These are phyloP conservation scores for Sordariomycetes sp. DNA, from an alignment of 2,329 filamentous ascomycete species.

Conservation along the genomic window DNA sequence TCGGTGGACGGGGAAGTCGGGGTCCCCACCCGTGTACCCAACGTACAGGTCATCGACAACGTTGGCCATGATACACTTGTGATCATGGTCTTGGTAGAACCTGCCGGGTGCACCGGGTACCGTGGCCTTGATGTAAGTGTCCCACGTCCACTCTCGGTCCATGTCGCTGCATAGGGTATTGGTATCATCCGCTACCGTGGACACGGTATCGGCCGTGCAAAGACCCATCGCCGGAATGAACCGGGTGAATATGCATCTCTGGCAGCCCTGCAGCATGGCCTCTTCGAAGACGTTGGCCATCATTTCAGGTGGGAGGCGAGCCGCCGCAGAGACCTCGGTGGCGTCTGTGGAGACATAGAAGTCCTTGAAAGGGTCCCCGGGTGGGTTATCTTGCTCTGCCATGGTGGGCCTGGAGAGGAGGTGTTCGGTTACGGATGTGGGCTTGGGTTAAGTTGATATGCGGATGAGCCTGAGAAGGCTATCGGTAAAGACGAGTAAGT, in stretches of 20 bases:
- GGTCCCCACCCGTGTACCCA: background rate
- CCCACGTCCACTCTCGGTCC: background rate
- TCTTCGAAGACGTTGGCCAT: background rate
- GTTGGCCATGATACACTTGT: background rate
- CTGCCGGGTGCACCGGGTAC: background rate
- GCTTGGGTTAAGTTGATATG: background rate
- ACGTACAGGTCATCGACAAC: background rate
- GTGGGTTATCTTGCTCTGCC: background rate
- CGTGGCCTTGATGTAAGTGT: background rate
- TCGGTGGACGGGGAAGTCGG: background rate
- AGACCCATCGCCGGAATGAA: background rate
- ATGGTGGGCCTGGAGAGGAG: background rate
- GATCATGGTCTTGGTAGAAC: background rate
- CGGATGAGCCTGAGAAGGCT: no score
- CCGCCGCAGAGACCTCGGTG: background rate
- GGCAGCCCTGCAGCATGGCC: background rate
- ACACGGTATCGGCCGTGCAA: background rate
- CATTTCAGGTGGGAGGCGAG: background rate
- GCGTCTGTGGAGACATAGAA: background rate
- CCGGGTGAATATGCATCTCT: background rate
- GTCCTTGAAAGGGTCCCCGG: background rate
- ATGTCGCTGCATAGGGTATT: background rate
- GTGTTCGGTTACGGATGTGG: background rate
- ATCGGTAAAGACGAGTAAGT: no score
- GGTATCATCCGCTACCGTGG: background rate